phyloP scores from a whole-genome alignment of 495 filamentous ascomycete genomes.

The Penicillium flavigenum region DNA sequence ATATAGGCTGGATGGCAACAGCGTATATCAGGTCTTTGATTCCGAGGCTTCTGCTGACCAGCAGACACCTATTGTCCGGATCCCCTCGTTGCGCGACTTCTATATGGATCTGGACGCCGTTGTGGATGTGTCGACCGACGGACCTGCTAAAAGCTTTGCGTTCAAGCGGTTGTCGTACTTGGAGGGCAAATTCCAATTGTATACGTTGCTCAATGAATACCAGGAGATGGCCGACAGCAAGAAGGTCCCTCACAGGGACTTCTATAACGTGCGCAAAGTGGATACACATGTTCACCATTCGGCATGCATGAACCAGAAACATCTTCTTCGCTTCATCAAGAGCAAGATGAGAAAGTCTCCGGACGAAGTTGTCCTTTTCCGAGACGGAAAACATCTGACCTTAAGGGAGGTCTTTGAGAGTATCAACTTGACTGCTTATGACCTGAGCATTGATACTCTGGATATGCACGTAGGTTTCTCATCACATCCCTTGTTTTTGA shows the following conservation, averaged over 20 bases:
- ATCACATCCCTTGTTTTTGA: neutral
- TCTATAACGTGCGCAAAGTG: constrained; percentile 98
- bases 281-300: constrained; percentile 99
- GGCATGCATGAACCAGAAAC: constrained; percentile 99
- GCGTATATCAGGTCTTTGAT: constrained; percentile 90
- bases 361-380: constrained; percentile 87
- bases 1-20: constrained; percentile 75
- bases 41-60: constrained; percentile 55
- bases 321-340: constrained; percentile 96
- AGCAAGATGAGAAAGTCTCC: constrained; percentile 98
- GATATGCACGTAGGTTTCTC: constrained; percentile 84
- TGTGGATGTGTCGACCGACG: constrained; percentile 82
- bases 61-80: constrained; percentile 66
- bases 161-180: constrained; percentile 92
- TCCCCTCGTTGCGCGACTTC: constrained; percentile 88
- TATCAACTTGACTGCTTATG: constrained; percentile 95
- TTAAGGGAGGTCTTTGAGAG: constrained; percentile 93
- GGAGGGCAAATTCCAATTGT: constrained; percentile 94
- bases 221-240: constrained; percentile 98
- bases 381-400: constrained; percentile 91
- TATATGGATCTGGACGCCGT: constrained; percentile 93
- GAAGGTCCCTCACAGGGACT: constrained; percentile 93
- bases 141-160: constrained; percentile 94
- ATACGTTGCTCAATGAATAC: constrained; percentile 89
- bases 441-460: constrained; percentile 95